Conservation (phyloP, 768 basidiomycete genomes). For the Pluteus cervinus region DNA sequence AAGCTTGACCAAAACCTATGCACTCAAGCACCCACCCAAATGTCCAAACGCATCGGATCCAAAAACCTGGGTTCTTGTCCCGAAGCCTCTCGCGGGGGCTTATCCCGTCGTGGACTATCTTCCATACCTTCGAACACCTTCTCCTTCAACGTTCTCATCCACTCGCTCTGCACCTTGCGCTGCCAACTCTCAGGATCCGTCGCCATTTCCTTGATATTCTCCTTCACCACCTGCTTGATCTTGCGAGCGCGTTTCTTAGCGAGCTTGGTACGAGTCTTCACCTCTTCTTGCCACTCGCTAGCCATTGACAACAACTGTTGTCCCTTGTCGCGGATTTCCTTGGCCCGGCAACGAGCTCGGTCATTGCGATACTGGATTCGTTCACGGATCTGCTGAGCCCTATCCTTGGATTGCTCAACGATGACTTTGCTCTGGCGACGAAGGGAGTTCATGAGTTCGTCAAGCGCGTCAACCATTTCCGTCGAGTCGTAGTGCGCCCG, state of each 20-base stretch:
- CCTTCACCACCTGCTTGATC: slow-evolving; percentile 36
- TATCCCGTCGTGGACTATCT: no score
- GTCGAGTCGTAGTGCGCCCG: slow-evolving; percentile 50
- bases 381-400: slow-evolving; percentile 36
- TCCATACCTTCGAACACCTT: no score
- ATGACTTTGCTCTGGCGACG: slow-evolving; percentile 40
- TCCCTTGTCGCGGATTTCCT: slow-evolving; percentile 44
- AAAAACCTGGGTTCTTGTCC: no score
- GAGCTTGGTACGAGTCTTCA: slow-evolving; percentile 14
- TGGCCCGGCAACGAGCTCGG: slow-evolving; percentile 46
- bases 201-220: slow-evolving; percentile 35
- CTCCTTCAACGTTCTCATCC: slow-evolving; percentile 19
- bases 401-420: slow-evolving; percentile 44
- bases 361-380: slow-evolving; percentile 44
- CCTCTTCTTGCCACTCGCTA: slow-evolving; percentile 20
- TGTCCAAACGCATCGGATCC: no score
- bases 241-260: slow-evolving; percentile 42
- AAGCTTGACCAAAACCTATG: no score
- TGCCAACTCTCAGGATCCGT: slow-evolving; percentile 15
- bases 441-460: slow-evolving; percentile 47
- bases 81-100: no score
- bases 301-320: slow-evolving; percentile 38
- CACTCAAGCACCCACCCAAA: no score
- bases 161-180: slow-evolving; percentile 3
- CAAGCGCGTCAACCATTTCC: slow-evolving; percentile 54